Percentiles rank a stretch among this genome's conserved stretches.
Evolutionary conservation across 1,284 basidiomycete species (phyloP).

Genomic region (Boletellus deceptivus): DNA sequence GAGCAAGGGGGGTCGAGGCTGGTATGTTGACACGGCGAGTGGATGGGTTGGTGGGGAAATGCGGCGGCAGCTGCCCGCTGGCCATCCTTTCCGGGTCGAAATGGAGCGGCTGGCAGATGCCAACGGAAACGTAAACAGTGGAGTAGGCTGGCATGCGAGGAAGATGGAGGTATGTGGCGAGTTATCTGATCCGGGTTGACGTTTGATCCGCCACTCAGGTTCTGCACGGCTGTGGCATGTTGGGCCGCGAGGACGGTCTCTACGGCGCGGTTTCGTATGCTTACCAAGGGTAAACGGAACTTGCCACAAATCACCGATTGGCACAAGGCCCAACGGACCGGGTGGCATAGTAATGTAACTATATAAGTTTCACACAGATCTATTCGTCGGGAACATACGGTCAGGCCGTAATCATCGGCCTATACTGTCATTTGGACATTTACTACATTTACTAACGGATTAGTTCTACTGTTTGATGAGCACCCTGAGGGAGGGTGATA

Average conservation of each 20-base stretch:
- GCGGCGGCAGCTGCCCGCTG: slow-evolving; percentile 57
- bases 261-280: slow-evolving; percentile 94
- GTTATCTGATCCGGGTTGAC: slow-evolving; percentile 5
- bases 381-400: not conserved
- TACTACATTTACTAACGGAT: not conserved
- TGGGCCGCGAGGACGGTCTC: slow-evolving; percentile 88
- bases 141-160: slow-evolving; percentile 91
- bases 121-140: slow-evolving; percentile 86
- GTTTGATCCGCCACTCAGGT: slow-evolving; percentile 42
- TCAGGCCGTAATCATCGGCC: too few species aligned
- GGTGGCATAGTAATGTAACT: slow-evolving; percentile 2
- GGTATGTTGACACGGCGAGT: slow-evolving; percentile 90
- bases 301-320: not conserved
- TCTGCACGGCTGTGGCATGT: slow-evolving; percentile 84
- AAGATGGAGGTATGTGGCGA: slow-evolving; percentile 87
- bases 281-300: slow-evolving; percentile 67
- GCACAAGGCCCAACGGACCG: not conserved
- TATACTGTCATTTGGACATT: not conserved
- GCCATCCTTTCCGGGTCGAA: slow-evolving; percentile 67
- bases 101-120: slow-evolving; percentile 74
- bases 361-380: not conserved
- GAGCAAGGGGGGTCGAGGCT: slow-evolving; percentile 91
- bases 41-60: slow-evolving; percentile 69
- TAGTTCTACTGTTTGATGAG: not conserved
- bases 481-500: slow-evolving; percentile 5